A percentile compares a stretch with the other conserved stretches of the same genome.
Conservation (phyloP, 139 green algal species). For the Pseudopediastrum boryanum region DNA sequence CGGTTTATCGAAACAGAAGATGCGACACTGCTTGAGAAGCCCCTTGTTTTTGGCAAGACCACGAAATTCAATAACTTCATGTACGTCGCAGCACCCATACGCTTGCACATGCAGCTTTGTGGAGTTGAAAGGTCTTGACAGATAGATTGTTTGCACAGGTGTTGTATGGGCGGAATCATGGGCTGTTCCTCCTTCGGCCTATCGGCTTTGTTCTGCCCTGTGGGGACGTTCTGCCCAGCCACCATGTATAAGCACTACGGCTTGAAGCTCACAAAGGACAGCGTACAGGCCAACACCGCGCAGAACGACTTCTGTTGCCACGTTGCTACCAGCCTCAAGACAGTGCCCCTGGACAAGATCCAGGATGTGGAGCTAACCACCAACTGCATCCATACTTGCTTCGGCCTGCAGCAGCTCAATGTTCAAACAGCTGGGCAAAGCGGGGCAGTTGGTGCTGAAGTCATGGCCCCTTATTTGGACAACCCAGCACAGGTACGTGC, state of each 20-base stretch:
- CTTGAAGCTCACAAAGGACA: constrained; percentile 2
- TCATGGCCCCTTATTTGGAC: too few relatives aligned
- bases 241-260: constrained; percentile 6
- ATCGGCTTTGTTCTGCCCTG: not conserved
- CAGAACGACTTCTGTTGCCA: constrained; percentile 32
- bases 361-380: constrained; percentile 26
- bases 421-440: constrained; percentile 20
- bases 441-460: too few relatives aligned
- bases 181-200: not conserved
- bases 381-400: constrained; percentile 25
- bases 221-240: not conserved
- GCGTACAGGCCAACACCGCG: not conserved
- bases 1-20: constrained; percentile 27
- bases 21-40: not conserved
- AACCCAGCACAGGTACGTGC: too few relatives aligned
- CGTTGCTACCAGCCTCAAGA: constrained; percentile 12
- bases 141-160: not conserved
- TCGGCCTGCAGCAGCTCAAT: constrained; percentile 21
- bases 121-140: not conserved
- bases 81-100: not conserved
- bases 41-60: constrained; percentile 13
- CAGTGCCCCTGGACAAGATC: constrained; percentile 27
- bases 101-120: not conserved
- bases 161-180: not conserved
- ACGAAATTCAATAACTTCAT: constrained; percentile 1